Evolutionary conservation across 305 asterid genomes (phyloP).

Genomic region (Solanum chacoense): DNA sequence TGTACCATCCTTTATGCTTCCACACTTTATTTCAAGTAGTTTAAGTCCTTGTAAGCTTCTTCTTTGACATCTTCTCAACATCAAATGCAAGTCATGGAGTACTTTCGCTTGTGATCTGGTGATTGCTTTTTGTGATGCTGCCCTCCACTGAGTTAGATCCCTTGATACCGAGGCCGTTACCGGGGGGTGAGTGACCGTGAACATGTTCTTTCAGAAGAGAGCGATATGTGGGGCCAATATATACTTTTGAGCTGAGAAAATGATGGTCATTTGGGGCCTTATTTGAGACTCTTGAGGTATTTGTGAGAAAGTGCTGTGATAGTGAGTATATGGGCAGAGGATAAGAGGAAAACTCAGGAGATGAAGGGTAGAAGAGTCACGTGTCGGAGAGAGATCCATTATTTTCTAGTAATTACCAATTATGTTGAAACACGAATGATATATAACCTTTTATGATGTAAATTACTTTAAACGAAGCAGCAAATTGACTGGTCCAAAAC

Average conservation of each 20-base stretch:
- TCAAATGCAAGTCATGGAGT: neutral
- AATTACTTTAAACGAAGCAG: neutral
- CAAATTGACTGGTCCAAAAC: neutral
- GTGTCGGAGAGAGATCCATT: neutral
- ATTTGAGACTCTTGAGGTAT: neutral
- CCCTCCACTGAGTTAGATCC: neutral
- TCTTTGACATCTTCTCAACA: neutral
- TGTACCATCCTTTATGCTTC: neutral
- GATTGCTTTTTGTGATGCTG: neutral
- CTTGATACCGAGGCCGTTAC: neutral
- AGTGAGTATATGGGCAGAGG: neutral
- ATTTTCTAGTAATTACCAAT: neutral
- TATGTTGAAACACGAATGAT: neutral
- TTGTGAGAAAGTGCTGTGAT: no score
- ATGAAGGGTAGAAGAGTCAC: neutral
- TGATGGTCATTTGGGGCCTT: neutral
- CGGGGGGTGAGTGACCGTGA: neutral
- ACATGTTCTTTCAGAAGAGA: neutral
- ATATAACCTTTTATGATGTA: neutral
- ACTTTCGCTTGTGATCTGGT: neutral
- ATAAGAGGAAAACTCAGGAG: neutral
- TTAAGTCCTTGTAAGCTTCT: neutral
- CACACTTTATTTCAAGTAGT: neutral
- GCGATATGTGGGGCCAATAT: neutral
- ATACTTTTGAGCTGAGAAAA: neutral